Evolutionary conservation across 2,329 filamentous ascomycete species (phyloP), one percentile per base, ranked within the genome.

Genomic region (Cucurbitaria berberidis): DNA sequence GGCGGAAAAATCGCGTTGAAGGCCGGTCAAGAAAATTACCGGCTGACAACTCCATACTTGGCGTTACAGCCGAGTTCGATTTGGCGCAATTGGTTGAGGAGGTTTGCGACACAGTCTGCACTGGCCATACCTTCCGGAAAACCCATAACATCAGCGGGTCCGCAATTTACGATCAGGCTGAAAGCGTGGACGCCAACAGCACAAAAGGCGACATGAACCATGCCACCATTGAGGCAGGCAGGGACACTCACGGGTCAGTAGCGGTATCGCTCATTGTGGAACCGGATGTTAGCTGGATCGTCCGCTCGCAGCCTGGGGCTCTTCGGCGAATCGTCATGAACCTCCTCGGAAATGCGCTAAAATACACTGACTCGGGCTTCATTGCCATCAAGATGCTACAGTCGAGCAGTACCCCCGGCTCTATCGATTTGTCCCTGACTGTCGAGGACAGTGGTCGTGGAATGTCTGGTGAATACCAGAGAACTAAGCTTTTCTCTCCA

Each of bases 31-130:
- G 63, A 47, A 63, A 66, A 42, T 43, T 56, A 3, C 67, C 68
- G 3, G 55, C 63, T 5, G 67, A 68, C 21, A 71, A 69, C 24
- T 68, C 68, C 0, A 68, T 69, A 3, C 59, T 70, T 18, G 68
- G 68, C 10, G 63, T 72, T 18, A 70, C 67, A 3, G 64, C 67
- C 13, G 65, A 69, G 18, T 69, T 72, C 16, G 64, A 70, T 44
- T 49, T 72, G 18, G 66, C 66, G 2, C 64, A 69, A 39, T 38
- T 70, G 11, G 62, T 80, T 0, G 82, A 84, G 63, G 82, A 84
- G 57, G 82, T 82, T 0, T 77, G 82, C 5, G 82, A 85, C 51
- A 82, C 82, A 1, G 81, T 84, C 4, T 81, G 74, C 60, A 74
- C 77, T 29, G 82, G 82, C 0, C 80, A 84, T 35, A 72, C 70